Evolutionary conservation across 2,329 filamentous ascomycete species (phyloP), one percentile per base, ranked within the genome.

Genomic region (Stylonectria norvegica): DNA sequence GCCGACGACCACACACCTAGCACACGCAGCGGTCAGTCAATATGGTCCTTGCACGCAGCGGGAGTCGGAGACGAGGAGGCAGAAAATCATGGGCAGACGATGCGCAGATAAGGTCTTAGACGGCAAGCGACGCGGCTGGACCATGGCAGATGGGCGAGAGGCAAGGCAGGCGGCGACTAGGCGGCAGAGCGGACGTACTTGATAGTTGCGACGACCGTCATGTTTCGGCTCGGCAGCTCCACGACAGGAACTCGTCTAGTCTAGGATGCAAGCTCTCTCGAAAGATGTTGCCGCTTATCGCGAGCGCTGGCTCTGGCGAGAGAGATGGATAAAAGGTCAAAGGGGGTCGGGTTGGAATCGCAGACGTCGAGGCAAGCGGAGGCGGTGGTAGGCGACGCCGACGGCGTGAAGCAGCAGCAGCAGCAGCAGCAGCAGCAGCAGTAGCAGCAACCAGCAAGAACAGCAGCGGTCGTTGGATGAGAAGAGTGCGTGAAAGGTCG

Each of bases 1-100:
- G 67, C 93, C 93, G 61, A 98, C 93, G 58, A 98, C 93, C 62
- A 98, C 93, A 73, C 93, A 98, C 73, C 93, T 98, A 45, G 33
- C 44, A 43, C 47, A 46, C 33, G 32, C 34, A 41, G 34, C 16
- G 35, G 43, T 62, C 47, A 61, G 58, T 43, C 32, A 34, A 15
- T 28, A 37, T 15, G 9, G 12, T 37, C 10, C 20, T 28, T 31
- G 20, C 15, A 20, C 39, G 34, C 34, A 22, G 28, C 25, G 22
- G 18, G 16, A 27, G 6, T 29, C 12, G n/a, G n/a, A 8, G 27
- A 9, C 27, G 15, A 29, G 20, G 14, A 16, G 22, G 17, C 34
- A 28, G 34, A 37, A 27, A 36, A 36, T 20, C 20, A 32, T 39
- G 43, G 38, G 43, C 31, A 38, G 35, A 37, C 27, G 38, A 49